Conservation (phyloP, 495 filamentous ascomycete species). For the Oidiodendron maius region DNA sequence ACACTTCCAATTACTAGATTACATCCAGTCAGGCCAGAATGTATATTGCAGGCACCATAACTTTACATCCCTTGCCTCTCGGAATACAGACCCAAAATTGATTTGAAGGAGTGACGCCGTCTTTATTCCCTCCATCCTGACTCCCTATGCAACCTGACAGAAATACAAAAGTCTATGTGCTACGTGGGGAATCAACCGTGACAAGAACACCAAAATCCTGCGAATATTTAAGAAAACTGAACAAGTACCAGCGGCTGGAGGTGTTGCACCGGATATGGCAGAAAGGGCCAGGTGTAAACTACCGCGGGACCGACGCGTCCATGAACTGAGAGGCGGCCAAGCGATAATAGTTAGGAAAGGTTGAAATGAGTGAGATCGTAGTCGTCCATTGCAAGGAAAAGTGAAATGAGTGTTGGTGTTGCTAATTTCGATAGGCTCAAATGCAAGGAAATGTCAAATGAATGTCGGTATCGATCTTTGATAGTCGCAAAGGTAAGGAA, state of each 20-base stretch:
- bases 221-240: neutral
- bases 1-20: no score
- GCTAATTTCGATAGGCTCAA: conserved; percentile 5
- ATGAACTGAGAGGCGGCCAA: conserved; percentile 8
- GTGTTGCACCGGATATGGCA: no score
- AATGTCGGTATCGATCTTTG: conserved; percentile 16
- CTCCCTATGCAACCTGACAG: conserved; percentile 3
- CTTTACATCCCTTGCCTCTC: no score
- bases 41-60: no score
- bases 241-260: neutral
- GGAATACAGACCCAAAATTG: conserved; percentile 8
- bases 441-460: conserved; percentile 20
- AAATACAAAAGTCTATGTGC: conserved; percentile 19
- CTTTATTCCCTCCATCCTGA: conserved; percentile 1
- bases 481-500: conserved; percentile 8
- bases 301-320: neutral
- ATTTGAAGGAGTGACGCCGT: conserved; percentile 10
- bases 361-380: conserved; percentile 14
- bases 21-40: no score
- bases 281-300: no score
- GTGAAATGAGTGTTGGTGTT: neutral
- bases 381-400: neutral
- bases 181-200: conserved; percentile 20
- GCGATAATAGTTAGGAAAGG: conserved; percentile 7
- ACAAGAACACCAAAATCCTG: conserved; percentile 9